These are phyloP conservation scores for Fusarium staphyleae DNA, from an alignment of 2,329 filamentous ascomycete species.

Conservation along the genomic window DNA sequence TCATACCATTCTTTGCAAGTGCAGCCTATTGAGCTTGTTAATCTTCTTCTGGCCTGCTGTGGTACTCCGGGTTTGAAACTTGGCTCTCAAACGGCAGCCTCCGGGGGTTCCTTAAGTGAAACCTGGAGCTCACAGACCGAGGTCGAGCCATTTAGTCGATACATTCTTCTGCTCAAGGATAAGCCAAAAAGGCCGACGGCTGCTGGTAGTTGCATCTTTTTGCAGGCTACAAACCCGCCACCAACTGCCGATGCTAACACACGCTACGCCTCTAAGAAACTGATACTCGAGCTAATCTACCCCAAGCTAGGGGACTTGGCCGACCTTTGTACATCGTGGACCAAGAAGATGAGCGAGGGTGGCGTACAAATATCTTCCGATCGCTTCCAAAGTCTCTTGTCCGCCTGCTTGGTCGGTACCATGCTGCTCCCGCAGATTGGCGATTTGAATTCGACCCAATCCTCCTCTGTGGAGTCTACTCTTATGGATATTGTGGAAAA, in stretches of 20 bases:
- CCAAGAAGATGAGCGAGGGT: conserved; percentile 53
- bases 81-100: conserved; percentile 45
- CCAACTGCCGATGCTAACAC: conserved; percentile 43
- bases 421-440: conserved; percentile 57
- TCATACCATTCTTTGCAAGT: conserved; percentile 69
- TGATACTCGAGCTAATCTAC: conserved; percentile 61
- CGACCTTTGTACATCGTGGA: conserved; percentile 57
- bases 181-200: neutral
- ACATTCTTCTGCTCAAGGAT: conserved; percentile 61
- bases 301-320: conserved; percentile 60
- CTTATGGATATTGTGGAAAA: conserved; percentile 52
- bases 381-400: conserved; percentile 60
- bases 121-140: conserved; percentile 55
- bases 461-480: conserved; percentile 55
- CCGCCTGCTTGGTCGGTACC: conserved; percentile 55
- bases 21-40: conserved; percentile 69
- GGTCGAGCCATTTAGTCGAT: conserved; percentile 56
- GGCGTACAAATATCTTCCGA: conserved; percentile 59
- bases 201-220: conserved; percentile 3
- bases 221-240: conserved; percentile 14
- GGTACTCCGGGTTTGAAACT: conserved; percentile 54
- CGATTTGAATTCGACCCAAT: conserved; percentile 56
- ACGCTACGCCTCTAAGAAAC: conserved; percentile 55
- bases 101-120: conserved; percentile 58
- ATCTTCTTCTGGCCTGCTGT: conserved; percentile 73